Evolutionary conservation across 1,284 basidiomycete species (phyloP), one percentile per base, ranked within the genome.

Genomic region (Pterulicium gracile): DNA sequence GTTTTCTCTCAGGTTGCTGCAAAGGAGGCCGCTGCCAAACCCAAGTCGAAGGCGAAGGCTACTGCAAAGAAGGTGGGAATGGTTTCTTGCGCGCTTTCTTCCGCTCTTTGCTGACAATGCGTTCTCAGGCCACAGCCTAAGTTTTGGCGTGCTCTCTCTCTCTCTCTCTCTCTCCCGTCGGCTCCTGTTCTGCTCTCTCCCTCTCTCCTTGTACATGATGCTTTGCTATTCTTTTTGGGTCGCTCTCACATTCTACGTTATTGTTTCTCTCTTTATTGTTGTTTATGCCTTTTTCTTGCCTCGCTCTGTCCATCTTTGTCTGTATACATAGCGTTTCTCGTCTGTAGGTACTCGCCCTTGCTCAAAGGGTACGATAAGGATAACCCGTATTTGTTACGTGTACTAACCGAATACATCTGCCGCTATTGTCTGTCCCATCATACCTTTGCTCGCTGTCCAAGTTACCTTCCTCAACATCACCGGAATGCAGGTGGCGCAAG

Each of bases 1-100:
- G 46, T 45, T 52, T 27, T 36, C 46, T 48, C 21, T 27, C 43
- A 24, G 40, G 39, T 20, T 39, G 44, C 22, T 49, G 17, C 15
- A 49, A 47, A 50, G 24, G 27, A 20, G 36, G 50, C 57, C 23
- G 59, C 61, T 34, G 53, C 58, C 19, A 67, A 65, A 54, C 58
- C 64, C 45, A 59, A 58, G 49, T 58, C 57, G 36, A 66, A 63
- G 56, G 58, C 61, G 42, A 54, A 55, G 47, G 61, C 62, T 44
- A 58, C 57, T 50, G 58, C 57, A 20, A 66, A 60, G 58, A 62
- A 63, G 58, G 60, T 58, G 18, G 14, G 51, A 44, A 21, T 45
- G 36, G 43, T 36, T 46, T 36, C 43, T 35, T 43, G 42, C 41
- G 23, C 50, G 40, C 24, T 49, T 43, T 32, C 17, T n/a, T n/a